Evolutionary conservation across 768 basidiomycete species (phyloP).

Genomic region (Lentinula boryana): DNA sequence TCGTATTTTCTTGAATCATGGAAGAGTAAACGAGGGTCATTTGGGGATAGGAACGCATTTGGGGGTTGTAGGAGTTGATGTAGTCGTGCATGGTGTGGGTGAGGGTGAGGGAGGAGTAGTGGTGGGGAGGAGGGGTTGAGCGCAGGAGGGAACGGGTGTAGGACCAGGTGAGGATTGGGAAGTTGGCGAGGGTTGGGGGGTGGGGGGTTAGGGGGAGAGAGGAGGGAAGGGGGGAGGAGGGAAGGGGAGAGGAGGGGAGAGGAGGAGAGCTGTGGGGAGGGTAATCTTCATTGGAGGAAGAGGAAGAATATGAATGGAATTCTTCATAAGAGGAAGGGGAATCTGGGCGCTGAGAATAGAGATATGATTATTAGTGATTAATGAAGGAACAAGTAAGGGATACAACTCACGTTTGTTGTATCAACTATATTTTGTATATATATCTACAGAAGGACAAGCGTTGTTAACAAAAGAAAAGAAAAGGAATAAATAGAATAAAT

Average conservation of each 20-base stretch:
- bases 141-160: neutral
- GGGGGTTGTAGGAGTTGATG: slow-evolving; percentile 45
- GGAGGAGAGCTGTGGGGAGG: neutral
- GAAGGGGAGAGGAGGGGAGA: neutral
- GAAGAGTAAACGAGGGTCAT: slow-evolving; percentile 56
- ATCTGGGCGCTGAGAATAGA: no score
- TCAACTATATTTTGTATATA: no score
- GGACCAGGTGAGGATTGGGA: neutral
- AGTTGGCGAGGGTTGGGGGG: neutral
- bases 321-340: no score
- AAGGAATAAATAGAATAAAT: no score
- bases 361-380: no score
- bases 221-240: neutral
- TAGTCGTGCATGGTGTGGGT: slow-evolving; percentile 45
- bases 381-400: no score
- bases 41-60: slow-evolving; percentile 33
- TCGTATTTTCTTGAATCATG: slow-evolving; percentile 59
- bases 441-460: no score
- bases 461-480: no score
- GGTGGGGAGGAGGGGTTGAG: neutral
- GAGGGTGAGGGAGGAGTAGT: neutral
- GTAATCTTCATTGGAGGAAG: no score
- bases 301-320: neutral
- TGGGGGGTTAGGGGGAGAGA: neutral
- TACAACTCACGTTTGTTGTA: no score